These are phyloP conservation scores for Solanum hybrid DNA, from an alignment of 305 asterid genomes.

Conservation along the genomic window DNA sequence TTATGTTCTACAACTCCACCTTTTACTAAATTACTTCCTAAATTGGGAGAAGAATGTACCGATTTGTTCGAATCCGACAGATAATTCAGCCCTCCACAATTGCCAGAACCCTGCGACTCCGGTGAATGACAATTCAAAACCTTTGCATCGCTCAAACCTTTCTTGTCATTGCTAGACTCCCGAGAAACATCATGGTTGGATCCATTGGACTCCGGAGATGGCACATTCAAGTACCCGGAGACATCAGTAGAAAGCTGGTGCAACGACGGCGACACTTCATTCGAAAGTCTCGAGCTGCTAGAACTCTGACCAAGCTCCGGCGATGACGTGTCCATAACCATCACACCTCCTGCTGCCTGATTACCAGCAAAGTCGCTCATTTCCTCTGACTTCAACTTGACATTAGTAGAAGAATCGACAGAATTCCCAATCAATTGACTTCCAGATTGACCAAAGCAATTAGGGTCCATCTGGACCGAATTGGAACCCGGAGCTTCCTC, in stretches of 20 bases:
- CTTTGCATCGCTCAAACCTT: slow-evolving; percentile 32
- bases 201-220: slow-evolving; percentile 72
- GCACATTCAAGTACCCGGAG: slow-evolving; percentile 41
- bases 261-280: slow-evolving; percentile 36
- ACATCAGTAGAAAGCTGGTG: slow-evolving; percentile 39
- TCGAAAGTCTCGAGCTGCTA: slow-evolving; percentile 39
- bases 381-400: slow-evolving; percentile 14
- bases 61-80: slow-evolving; percentile 38
- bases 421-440: not conserved
- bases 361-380: slow-evolving; percentile 5
- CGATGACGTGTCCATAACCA: slow-evolving; percentile 10
- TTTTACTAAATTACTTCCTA: slow-evolving; percentile 28
- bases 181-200: slow-evolving; percentile 36
- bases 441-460: slow-evolving; percentile 5
- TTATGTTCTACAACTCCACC: slow-evolving; percentile 48
- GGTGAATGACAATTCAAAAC: slow-evolving; percentile 48
- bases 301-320: slow-evolving; percentile 35
- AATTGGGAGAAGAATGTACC: slow-evolving; percentile 56
- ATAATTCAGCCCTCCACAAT: slow-evolving; percentile 21
- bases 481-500: not conserved
- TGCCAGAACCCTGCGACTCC: slow-evolving; percentile 53
- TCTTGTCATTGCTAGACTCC: slow-evolving; percentile 10
- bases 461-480: slow-evolving; percentile 7
- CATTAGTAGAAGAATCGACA: slow-evolving; percentile 6
- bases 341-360: slow-evolving; percentile 23